Conservation (phyloP, 352 stramenopile species). For the Phytophthora lateralis region DNA sequence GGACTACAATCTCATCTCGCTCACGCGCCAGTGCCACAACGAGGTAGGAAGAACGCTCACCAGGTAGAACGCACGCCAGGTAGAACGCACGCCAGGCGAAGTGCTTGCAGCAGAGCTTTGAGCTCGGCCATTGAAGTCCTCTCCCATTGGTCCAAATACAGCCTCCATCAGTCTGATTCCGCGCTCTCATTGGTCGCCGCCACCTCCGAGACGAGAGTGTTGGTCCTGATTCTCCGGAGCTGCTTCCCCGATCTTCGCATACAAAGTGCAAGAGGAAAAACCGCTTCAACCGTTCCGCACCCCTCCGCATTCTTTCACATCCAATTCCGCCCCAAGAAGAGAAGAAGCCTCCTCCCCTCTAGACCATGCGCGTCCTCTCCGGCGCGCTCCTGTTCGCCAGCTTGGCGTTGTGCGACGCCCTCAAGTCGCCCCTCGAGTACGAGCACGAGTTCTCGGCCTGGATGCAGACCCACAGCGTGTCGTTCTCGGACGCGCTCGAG, state of each 20-base stretch:
- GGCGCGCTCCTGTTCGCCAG: slow-evolving; percentile 28
- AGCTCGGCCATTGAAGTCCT: slow-evolving; percentile 11
- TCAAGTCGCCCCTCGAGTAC: slow-evolving; percentile 74
- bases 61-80: too few species aligned
- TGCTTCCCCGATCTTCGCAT: slow-evolving; percentile 15
- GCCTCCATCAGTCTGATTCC: not conserved
- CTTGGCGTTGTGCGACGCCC: slow-evolving; percentile 37
- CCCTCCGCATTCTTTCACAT: slow-evolving; percentile 23
- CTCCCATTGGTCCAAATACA: slow-evolving; percentile 14
- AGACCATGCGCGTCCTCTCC: slow-evolving; percentile 24
- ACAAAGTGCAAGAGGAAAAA: slow-evolving; percentile 23
- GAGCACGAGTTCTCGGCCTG: slow-evolving; percentile 75
- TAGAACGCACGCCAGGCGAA: slow-evolving; percentile 18
- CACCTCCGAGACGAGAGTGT: slow-evolving; percentile 15
- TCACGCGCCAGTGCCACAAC: too few species aligned
- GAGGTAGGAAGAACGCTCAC: too few species aligned
- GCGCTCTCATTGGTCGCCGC: slow-evolving; percentile 22
- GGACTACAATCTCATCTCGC: too few species aligned
- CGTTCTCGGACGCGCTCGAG: slow-evolving; percentile 69
- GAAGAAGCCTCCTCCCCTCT: slow-evolving; percentile 16
- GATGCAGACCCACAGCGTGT: slow-evolving; percentile 55
- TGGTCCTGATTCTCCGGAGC: slow-evolving; percentile 24
- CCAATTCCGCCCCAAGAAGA: slow-evolving; percentile 22
- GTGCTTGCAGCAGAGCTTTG: slow-evolving; percentile 10
- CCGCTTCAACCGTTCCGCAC: slow-evolving; percentile 23